Evolutionary conservation across 2,329 filamentous ascomycete species (phyloP), one percentile per base, ranked within the genome.

Genomic region (Sporothrix globosa): DNA sequence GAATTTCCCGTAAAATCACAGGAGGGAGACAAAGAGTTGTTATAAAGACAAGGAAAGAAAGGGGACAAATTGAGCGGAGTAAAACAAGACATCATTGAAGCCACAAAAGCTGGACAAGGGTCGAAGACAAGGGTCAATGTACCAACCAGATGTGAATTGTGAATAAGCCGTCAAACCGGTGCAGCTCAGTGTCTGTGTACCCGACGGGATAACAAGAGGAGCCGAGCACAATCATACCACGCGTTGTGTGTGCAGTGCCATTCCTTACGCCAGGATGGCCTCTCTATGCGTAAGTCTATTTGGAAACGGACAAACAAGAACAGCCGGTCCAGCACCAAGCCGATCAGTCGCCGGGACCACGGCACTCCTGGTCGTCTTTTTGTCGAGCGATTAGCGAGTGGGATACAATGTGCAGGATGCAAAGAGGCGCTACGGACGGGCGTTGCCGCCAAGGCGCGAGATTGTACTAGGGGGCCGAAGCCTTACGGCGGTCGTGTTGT

Each of bases 141-240:
- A 69, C 67, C 41, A 58, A 27, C 17, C 41, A 48, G 53, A 50
- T 34, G 54, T n/a, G 44, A 53, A 14, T 9, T 24, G n/a, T 24
- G 34, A 39, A 52, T 66, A 27, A 52, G 19, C 63, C 61, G 30
- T 19, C 27, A 66, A 50, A 9, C n/a, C 50, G 30, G 65, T 67
- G 24, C 41, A 50, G 41, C 44, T 63, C 63, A 52, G 19, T 11
- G 63, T n/a, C 27, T 50, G 27, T 69, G 54, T 60, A 52, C 27
- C 52, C 67, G 39, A 44, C 44, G 46, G 67, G 53, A 52, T 60
- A 14, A 48, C 30, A 44, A 69, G 44, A 69, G 67, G 54, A 58
- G 50, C 30, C 50, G 48, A 67, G 50, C 50, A 67, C 65, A 67
- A 44, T 54, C 34, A 21, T 34, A 54, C 50, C 19, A 17, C 50